A percentile compares a stretch with the other conserved stretches of the same genome.
Conservation (phyloP, 2,329 filamentous ascomycete species). For the Pseudopyricularia javanii region DNA sequence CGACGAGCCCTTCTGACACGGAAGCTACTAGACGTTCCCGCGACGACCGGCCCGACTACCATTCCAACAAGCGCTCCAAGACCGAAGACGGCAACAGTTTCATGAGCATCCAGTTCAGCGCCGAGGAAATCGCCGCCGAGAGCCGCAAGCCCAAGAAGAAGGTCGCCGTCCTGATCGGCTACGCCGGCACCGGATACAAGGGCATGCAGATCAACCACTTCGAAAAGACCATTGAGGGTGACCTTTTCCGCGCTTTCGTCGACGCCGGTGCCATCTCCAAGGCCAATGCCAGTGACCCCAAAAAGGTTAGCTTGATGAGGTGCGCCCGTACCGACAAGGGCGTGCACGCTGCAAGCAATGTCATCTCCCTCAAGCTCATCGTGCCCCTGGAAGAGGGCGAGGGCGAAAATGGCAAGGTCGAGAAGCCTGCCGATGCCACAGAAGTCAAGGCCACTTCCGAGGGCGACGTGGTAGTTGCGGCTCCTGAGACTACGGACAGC, state of each 20-base stretch:
- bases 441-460: neutral
- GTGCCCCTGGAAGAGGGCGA: constrained; percentile 57
- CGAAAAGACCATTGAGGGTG: constrained; percentile 91
- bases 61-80: constrained; percentile 42
- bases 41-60: neutral
- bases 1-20: neutral
- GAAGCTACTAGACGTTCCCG: neutral
- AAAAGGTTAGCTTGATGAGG: constrained; percentile 86
- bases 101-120: constrained; percentile 41
- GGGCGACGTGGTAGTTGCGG: too few species aligned
- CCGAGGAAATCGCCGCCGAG: constrained; percentile 81
- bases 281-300: constrained; percentile 90
- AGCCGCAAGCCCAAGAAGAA: constrained; percentile 81
- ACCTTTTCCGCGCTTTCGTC: constrained; percentile 86
- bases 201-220: constrained; percentile 83
- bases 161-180: constrained; percentile 89
- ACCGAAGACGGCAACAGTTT: constrained; percentile 34
- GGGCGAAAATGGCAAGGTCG: neutral
- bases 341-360: constrained; percentile 89
- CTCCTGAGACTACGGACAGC: neutral
- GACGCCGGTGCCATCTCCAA: constrained; percentile 89
- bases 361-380: constrained; percentile 91
- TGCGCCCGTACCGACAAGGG: constrained; percentile 97
- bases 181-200: constrained; percentile 91
- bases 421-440: neutral